Evolutionary conservation across 1,284 basidiomycete genomes (phyloP), one percentile per base, ranked within the genome.

Genomic region (Anthracocystis panici-leucophaei): DNA sequence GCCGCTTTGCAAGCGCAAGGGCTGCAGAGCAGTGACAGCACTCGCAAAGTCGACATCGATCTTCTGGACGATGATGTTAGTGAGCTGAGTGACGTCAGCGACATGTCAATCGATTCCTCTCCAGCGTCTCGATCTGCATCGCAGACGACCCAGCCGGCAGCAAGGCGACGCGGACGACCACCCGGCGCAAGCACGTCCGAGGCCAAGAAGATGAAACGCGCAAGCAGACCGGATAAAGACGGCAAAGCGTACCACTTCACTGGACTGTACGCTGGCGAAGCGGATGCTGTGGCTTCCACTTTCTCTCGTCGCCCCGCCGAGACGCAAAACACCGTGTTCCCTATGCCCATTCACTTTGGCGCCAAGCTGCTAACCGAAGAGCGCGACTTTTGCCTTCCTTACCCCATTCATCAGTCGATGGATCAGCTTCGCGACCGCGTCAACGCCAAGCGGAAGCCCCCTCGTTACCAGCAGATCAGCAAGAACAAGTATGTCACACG

Each of bases 401-500:
- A 54, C 20, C 57, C 65, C 2, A 66, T 79, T 18, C 49, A 73
- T 20, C 53, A 75, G 44, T 55, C 63, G 23, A 63, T 61, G 35
- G 69, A 67, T 7, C 44, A 71, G 44, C 61, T 77, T 25, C 80
- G 79, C 40, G 73, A 71, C 14, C 53, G 65, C 12, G 64, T 77
- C 52, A 60, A 76, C 33, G 72, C 73, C 25, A 78, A 75, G 63
- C 67, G 58, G 33, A 80, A 78, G 54, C 82, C 79, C 4, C 74
- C 75, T 0, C 65, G 74, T 18, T 82, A 82, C 57, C 57, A 65
- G 38, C 70, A 64, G 16, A 83, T 83, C 67, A 54, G 54, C 40
- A 66, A 63, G 35, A 83, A 83, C 65, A 61, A 74, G 52, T 83
- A 78, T 46, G 56, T 59, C 18, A 68, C 75, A 18, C 72, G 82